Evolutionary conservation across 2,329 filamentous ascomycete genomes (phyloP), one percentile per base, ranked within the genome.

Genomic region (Neoascochyta sp.): DNA sequence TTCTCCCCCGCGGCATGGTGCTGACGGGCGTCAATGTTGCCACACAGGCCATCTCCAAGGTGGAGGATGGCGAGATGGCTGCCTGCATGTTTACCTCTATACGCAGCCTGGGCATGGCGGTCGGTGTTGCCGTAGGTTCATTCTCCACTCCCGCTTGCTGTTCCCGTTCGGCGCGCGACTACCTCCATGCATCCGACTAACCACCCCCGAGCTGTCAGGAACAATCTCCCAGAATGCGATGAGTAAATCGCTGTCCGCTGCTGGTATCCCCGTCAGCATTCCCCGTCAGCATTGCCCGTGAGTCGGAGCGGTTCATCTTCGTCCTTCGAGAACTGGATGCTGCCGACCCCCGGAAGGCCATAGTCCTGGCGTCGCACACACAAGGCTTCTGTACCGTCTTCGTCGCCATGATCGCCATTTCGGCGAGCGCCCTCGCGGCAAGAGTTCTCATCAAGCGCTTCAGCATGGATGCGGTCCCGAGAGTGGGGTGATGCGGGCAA

Each of bases 181-280:
- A n/a, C n/a, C n/a, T n/a, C n/a, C n/a, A n/a, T n/a, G n/a, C n/a
- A 11, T 16, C 5, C 22, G 13, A 18, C 34, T 45, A 22, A 45
- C 26, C 13, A 9, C n/a, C 10, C 25, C 9, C 12, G n/a, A 45
- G 38, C 34, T 50, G 9, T 36, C 42, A 9, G 52, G 54, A 16
- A 53, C 62, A 1, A 41, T 70, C 6, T 64, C 72, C 27, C 52
- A 69, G 32, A 69, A 66, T 27, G 44, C 60, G 3, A 60, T 69
- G 43, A 50, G 46, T 9, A 30, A 29, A 23, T 53, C 52, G 27
- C 46, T 66, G 9, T 28, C 32, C 3, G 29, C 36, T 4, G 29
- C 39, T 13, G 39, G 45, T 6, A 39, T 60, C 10, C 38, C 45
- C 2, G 33, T 35, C 1, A 24, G 26, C 0, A 60, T 39, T 60